These are phyloP conservation scores for Asterophora parasitica DNA, from an alignment of 768 basidiomycete species.

Conservation along the genomic window DNA sequence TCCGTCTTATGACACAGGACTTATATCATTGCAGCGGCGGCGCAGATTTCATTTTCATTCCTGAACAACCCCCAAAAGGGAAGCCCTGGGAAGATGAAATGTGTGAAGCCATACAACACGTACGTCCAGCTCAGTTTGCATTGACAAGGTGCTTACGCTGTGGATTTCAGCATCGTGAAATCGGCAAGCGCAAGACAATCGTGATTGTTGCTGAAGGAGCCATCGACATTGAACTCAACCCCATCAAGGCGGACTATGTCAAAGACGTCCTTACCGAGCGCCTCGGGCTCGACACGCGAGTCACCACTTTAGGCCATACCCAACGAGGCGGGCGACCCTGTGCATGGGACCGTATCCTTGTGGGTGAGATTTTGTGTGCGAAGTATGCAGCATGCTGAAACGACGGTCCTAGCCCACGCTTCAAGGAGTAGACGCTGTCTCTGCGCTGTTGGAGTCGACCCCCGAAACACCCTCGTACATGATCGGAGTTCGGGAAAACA, in stretches of 20 bases:
- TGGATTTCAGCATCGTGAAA: constrained; percentile 69
- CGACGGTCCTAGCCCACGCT: constrained; percentile 67
- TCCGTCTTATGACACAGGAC: not conserved
- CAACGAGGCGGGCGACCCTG: constrained; percentile 94
- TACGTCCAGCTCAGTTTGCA: constrained; percentile 31
- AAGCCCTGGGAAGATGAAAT: constrained; percentile 89
- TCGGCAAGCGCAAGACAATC: constrained; percentile 97
- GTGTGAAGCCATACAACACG: constrained; percentile 79
- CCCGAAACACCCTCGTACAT: constrained; percentile 94
- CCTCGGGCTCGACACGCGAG: constrained; percentile 89
- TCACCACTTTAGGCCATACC: constrained; percentile 95
- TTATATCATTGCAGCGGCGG: constrained; percentile 51
- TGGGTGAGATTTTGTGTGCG: constrained; percentile 28
- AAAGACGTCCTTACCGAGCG: constrained; percentile 84
- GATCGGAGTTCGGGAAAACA: constrained; percentile 95
- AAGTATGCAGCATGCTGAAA: not conserved
- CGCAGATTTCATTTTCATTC: constrained; percentile 97
- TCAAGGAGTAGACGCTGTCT: constrained; percentile 93
- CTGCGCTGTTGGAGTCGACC: constrained; percentile 78
- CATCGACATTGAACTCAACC: constrained; percentile 79
- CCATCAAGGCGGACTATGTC: constrained; percentile 89
- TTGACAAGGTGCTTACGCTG: not conserved
- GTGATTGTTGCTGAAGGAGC: constrained; percentile 98
- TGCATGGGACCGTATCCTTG: constrained; percentile 89
- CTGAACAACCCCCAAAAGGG: constrained; percentile 77